These are phyloP conservation scores for Tremella fuciformis DNA, from an alignment of 768 basidiomycete genomes.

Conservation along the genomic window DNA sequence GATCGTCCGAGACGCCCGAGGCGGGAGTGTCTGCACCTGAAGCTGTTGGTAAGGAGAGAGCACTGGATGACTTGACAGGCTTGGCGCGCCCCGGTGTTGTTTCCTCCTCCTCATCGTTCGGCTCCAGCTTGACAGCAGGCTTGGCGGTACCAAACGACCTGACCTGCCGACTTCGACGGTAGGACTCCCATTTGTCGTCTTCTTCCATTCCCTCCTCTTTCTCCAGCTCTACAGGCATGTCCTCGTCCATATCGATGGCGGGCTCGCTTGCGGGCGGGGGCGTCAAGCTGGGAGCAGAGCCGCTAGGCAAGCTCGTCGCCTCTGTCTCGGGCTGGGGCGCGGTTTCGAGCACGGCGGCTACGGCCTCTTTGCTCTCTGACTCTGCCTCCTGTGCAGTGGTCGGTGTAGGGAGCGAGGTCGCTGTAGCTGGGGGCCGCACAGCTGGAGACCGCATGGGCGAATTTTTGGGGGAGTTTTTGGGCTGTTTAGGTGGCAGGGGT, in stretches of 20 bases:
- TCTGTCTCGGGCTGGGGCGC: conserved; percentile 37
- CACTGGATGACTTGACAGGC: not conserved
- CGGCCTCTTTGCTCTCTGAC: conserved; percentile 4
- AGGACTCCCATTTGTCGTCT: conserved; percentile 45
- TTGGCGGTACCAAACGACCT: conserved; percentile 20
- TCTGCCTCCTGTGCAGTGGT: conserved; percentile 55
- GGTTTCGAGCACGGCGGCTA: conserved; percentile 63
- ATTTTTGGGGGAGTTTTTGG: conserved; percentile 51
- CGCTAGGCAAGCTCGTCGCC: conserved; percentile 57
- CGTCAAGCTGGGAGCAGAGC: conserved; percentile 56
- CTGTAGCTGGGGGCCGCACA: conserved; percentile 14
- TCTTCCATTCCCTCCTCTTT: conserved; percentile 22
- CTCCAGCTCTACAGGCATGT: conserved; percentile 55
- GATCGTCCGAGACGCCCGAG: conserved; percentile 13
- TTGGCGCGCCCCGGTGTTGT: conserved; percentile 6
- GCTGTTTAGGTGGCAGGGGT: conserved; percentile 51
- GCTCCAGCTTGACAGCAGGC: conserved; percentile 32
- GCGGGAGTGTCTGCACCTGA: conserved; percentile 7
- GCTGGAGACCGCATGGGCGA: conserved; percentile 34
- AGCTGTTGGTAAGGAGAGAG: not conserved
- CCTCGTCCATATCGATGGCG: conserved; percentile 37
- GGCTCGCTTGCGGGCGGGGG: conserved; percentile 64
- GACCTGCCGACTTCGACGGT: conserved; percentile 26
- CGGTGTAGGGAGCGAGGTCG: conserved; percentile 82
- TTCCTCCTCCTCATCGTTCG: conserved; percentile 14